Percentiles rank a stretch among this genome's conserved stretches.
phyloP scores from a whole-genome alignment of 2,329 filamentous ascomycete genomes.

The Calonectria montana region DNA sequence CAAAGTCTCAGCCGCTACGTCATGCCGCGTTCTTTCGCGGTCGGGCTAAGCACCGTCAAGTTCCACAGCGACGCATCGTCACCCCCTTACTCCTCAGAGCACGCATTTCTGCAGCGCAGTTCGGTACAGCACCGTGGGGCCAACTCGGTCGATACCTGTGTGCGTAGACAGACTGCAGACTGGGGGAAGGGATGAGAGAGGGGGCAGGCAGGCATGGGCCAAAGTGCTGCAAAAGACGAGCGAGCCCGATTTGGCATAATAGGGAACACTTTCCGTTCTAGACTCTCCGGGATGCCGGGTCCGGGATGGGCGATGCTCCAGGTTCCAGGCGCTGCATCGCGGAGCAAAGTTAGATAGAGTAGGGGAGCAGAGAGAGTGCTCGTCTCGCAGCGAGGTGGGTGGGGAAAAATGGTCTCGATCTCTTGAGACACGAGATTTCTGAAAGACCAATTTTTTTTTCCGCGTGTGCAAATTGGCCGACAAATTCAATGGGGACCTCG shows the following conservation, averaged over 20 bases:
- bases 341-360: background rate
- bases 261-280: background rate
- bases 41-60: background rate
- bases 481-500: background rate
- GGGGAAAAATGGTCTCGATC: background rate
- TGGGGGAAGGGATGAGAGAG: no score
- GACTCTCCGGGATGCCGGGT: conserved; percentile 15
- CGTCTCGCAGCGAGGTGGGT: background rate
- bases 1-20: conserved; percentile 32
- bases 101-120: background rate
- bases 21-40: conserved; percentile 29
- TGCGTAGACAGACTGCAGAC: background rate
- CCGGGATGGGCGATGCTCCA: background rate
- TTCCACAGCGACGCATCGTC: conserved; percentile 8
- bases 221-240: background rate
- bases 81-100: background rate
- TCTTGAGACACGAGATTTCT: background rate
- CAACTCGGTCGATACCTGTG: background rate
- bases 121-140: background rate
- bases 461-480: background rate
- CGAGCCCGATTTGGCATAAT: background rate
- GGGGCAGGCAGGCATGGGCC: background rate
- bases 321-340: background rate
- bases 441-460: background rate
- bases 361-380: background rate